phyloP scores from a whole-genome alignment of 192 early-diverging fungal genomes.

The Coemansia sp. region DNA sequence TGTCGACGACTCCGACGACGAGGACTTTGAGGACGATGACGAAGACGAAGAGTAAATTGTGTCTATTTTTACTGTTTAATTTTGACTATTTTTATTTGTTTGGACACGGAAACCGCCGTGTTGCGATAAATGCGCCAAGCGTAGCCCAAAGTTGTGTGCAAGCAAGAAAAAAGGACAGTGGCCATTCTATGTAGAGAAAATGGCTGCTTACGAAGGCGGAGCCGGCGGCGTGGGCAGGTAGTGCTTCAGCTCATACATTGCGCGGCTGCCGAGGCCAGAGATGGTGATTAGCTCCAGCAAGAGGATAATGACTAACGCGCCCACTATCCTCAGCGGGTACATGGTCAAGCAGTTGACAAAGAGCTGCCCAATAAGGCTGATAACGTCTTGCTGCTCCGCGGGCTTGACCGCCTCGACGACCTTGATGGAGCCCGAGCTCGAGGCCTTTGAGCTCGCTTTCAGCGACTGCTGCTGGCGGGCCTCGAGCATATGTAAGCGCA shows the following conservation, averaged over 20 bases:
- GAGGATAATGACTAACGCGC: conserved; percentile 35
- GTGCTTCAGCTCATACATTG: conserved; percentile 18
- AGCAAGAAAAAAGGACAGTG: background rate
- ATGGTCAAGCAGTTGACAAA: conserved; percentile 28
- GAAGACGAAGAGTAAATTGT: conserved; percentile 14
- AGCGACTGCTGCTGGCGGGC: conserved; percentile 18
- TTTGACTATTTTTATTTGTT: too few species aligned
- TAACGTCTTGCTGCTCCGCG: conserved; percentile 17
- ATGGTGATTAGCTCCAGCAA: conserved; percentile 42
- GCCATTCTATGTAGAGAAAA: too few species aligned
- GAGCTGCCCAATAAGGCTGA: conserved; percentile 28
- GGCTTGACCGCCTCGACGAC: conserved; percentile 4
- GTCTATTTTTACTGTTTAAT: too few species aligned
- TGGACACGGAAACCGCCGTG: too few species aligned
- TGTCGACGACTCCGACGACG: conserved; percentile 38
- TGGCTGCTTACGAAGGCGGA: conserved; percentile 15
- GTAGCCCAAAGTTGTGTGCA: too few species aligned
- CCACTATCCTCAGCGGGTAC: conserved; percentile 45
- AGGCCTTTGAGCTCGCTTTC: conserved; percentile 7
- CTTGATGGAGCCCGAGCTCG: conserved; percentile 40
- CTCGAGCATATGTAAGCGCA: conserved; percentile 49
- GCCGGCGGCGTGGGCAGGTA: conserved; percentile 17
- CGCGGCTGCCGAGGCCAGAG: conserved; percentile 21
- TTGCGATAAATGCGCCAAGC: too few species aligned
- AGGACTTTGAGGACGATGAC: conserved; percentile 22